phyloP scores from a whole-genome alignment of 1,139 yeast genomes.

The Candida buenavistaensis region DNA sequence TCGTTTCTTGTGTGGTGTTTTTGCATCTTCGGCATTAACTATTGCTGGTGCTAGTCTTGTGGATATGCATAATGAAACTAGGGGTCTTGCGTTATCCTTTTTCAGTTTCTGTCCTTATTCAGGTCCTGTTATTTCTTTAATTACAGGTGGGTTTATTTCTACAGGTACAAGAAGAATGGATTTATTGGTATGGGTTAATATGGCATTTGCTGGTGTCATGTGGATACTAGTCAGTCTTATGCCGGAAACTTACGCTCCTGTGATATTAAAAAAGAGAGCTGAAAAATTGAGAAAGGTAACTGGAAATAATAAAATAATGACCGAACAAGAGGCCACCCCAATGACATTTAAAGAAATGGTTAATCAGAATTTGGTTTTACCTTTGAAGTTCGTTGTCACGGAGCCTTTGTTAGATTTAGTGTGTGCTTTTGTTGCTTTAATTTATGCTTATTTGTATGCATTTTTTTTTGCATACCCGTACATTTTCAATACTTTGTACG shows the following conservation, averaged over 20 bases:
- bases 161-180: slow-evolving; percentile 68
- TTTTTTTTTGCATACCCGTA: slow-evolving; percentile 91
- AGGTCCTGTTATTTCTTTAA: slow-evolving; percentile 91
- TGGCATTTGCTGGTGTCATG: slow-evolving; percentile 87
- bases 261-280: slow-evolving; percentile 74
- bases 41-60: slow-evolving; percentile 90
- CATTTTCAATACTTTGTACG: slow-evolving; percentile 66
- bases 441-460: slow-evolving; percentile 84
- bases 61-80: slow-evolving; percentile 74
- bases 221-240: slow-evolving; percentile 62
- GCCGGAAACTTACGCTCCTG: slow-evolving; percentile 93
- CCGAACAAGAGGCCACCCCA: slow-evolving; percentile 87
- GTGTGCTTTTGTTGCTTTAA: slow-evolving; percentile 83
- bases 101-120: slow-evolving; percentile 92
- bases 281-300: slow-evolving; percentile 70
- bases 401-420: slow-evolving; percentile 84
- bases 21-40: slow-evolving; percentile 79
- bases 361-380: slow-evolving; percentile 69
- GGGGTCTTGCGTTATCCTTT: slow-evolving; percentile 89
- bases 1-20: slow-evolving; percentile 85
- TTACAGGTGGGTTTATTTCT: slow-evolving; percentile 82
- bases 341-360: slow-evolving; percentile 63
- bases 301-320: slow-evolving; percentile 80
- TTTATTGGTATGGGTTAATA: slow-evolving; percentile 81
- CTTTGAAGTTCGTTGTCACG: slow-evolving; percentile 68